Evolutionary conservation across 495 filamentous ascomycete genomes (phyloP).

Genomic region (Podospora appendiculata): DNA sequence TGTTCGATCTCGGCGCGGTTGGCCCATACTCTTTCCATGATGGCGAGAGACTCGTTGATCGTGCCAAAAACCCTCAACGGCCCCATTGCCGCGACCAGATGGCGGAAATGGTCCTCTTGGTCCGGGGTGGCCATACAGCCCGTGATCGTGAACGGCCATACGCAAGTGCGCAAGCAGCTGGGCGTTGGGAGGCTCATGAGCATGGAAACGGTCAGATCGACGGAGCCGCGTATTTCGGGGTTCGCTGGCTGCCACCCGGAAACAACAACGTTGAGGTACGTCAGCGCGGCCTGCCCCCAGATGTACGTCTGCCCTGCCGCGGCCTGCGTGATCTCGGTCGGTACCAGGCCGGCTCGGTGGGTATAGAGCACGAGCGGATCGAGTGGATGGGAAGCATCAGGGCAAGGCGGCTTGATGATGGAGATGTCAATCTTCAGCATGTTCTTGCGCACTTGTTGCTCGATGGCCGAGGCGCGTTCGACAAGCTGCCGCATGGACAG

Average conservation of each 20-base stretch:
- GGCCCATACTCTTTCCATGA: conserved; percentile 45
- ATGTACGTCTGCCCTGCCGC: conserved; percentile 19
- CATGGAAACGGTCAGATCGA: conserved; percentile 25
- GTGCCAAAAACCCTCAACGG: conserved; percentile 37
- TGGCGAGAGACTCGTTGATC: conserved; percentile 36
- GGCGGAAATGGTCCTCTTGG: conserved; percentile 34
- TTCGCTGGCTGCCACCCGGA: conserved; percentile 46
- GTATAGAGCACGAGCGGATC: conserved; percentile 7
- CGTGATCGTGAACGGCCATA: conserved; percentile 46
- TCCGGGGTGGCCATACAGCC: conserved; percentile 40
- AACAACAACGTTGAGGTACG: conserved; percentile 43
- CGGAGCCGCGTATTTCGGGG: conserved; percentile 28
- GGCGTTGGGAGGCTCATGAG: conserved; percentile 18
- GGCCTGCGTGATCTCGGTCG: neutral
- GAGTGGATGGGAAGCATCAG: neutral
- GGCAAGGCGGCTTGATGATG: neutral
- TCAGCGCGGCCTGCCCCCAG: conserved; percentile 41
- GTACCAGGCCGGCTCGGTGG: neutral
- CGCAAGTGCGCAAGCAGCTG: conserved; percentile 29
- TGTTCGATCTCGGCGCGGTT: conserved; percentile 23
- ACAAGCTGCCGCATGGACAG: conserved; percentile 41
- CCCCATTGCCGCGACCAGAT: conserved; percentile 29
- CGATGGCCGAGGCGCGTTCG: conserved; percentile 30
- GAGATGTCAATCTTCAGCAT: conserved; percentile 10
- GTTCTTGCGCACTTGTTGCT: conserved; percentile 21